Conservation (phyloP, 768 basidiomycete species). For the Nevesoporus exiguus region DNA sequence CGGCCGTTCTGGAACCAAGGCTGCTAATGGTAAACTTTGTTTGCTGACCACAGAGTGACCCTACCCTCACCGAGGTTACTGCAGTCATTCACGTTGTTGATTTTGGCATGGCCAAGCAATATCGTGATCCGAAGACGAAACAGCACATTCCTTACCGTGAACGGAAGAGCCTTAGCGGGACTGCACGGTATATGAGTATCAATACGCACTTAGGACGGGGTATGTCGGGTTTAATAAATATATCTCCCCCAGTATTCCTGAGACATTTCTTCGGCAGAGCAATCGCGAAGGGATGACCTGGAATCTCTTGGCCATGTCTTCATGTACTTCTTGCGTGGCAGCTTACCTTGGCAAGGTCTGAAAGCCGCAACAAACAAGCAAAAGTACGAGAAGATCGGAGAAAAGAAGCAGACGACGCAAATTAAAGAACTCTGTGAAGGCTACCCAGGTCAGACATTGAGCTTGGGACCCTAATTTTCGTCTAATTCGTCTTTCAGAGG, state of each 20-base stretch:
- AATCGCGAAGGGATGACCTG: slow-evolving; percentile 92
- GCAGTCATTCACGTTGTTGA: slow-evolving; percentile 91
- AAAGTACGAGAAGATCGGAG: slow-evolving; percentile 99
- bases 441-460: slow-evolving; percentile 68
- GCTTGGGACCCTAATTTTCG: not conserved
- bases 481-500: slow-evolving; percentile 54
- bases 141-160: slow-evolving; percentile 99
- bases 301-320: slow-evolving; percentile 99
- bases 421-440: slow-evolving; percentile 97
- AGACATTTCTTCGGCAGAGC: slow-evolving; percentile 46
- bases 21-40: slow-evolving; percentile 59
- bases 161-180: slow-evolving; percentile 94
- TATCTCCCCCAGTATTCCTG: slow-evolving; percentile 3
- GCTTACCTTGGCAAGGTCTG: slow-evolving; percentile 97
- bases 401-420: slow-evolving; percentile 98
- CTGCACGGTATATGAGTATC: slow-evolving; percentile 99
- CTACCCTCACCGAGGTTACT: not conserved
- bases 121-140: slow-evolving; percentile 98
- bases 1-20: slow-evolving; percentile 90
- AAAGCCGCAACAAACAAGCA: slow-evolving; percentile 99
- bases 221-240: slow-evolving; percentile 32
- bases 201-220: slow-evolving; percentile 98
- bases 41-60: not conserved
- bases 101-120: slow-evolving; percentile 99
- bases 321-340: slow-evolving; percentile 98